phyloP scores from a whole-genome alignment of 2,329 filamentous ascomycete genomes.

The Curvularia lunata region DNA sequence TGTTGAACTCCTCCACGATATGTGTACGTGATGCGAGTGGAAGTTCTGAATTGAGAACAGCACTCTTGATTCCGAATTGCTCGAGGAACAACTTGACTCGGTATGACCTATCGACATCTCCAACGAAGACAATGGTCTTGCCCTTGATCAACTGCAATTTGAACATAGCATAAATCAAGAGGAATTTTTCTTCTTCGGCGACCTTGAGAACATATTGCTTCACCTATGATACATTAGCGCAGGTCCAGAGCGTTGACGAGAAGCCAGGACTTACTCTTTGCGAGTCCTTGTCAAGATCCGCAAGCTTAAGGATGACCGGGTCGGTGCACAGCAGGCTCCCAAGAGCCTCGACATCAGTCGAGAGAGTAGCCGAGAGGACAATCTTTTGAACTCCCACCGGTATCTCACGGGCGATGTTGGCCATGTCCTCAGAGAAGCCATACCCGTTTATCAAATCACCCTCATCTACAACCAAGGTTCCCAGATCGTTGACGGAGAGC shows the following conservation, averaged over 20 bases:
- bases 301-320: conserved; percentile 79
- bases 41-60: conserved; percentile 91
- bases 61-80: conserved; percentile 93
- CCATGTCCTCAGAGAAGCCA: conserved; percentile 89
- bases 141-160: conserved; percentile 93
- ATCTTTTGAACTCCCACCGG: conserved; percentile 88
- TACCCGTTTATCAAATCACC: conserved; percentile 93
- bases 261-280: conserved; percentile 55
- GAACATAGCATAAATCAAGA: conserved; percentile 92
- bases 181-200: conserved; percentile 96
- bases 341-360: conserved; percentile 82
- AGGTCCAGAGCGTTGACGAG: not conserved
- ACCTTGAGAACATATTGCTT: conserved; percentile 91
- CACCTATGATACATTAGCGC: conserved; percentile 51
- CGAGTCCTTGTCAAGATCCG: conserved; percentile 79
- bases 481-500: conserved; percentile 71
- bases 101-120: conserved; percentile 88
- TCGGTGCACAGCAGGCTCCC: conserved; percentile 85
- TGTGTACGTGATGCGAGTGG: conserved; percentile 93
- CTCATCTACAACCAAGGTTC: conserved; percentile 85
- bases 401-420: conserved; percentile 76
- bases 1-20: conserved; percentile 97
- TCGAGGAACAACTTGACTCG: conserved; percentile 93
- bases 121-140: conserved; percentile 85
- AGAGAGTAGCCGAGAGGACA: conserved; percentile 92